Evolutionary conservation across 2,329 filamentous ascomycete genomes (phyloP).

Genomic region (Arthrinium phaeospermum): DNA sequence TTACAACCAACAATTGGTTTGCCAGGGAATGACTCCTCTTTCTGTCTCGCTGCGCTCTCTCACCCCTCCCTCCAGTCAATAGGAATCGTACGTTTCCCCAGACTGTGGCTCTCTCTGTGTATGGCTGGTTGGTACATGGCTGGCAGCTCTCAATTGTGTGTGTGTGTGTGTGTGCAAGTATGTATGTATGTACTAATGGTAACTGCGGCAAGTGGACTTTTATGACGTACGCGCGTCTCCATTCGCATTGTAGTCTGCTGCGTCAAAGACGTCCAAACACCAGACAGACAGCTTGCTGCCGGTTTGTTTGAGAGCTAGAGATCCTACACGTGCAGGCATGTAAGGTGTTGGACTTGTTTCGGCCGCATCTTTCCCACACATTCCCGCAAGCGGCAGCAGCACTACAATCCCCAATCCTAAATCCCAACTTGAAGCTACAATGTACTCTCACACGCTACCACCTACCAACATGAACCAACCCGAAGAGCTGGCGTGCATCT

Average conservation of each 20-base stretch:
- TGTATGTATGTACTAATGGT: background rate
- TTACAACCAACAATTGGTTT: background rate
- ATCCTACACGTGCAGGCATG: slow-evolving; percentile 15
- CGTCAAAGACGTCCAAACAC: background rate
- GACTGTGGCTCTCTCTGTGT: background rate
- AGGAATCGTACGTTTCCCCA: slow-evolving; percentile 12
- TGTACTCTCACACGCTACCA: background rate
- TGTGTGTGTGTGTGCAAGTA: background rate
- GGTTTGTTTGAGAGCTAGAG: slow-evolving; percentile 16
- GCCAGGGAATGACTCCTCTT: background rate
- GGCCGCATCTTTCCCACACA: slow-evolving; percentile 13
- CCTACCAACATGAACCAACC: background rate
- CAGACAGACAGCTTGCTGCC: slow-evolving; percentile 8
- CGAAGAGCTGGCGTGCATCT: background rate
- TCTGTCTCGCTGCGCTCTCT: background rate
- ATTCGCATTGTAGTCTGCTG: background rate
- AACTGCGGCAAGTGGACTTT: slow-evolving; percentile 17
- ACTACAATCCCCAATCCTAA: background rate
- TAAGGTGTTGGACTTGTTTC: slow-evolving; percentile 20
- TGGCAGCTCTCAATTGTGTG: background rate
- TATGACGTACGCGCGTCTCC: slow-evolving; percentile 16
- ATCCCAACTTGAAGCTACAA: background rate
- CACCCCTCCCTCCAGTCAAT: background rate
- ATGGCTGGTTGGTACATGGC: background rate
- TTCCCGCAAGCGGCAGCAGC: slow-evolving; percentile 14